phyloP scores from a whole-genome alignment of 306 rosid species.

The Herpetospermum pedunculosum region DNA sequence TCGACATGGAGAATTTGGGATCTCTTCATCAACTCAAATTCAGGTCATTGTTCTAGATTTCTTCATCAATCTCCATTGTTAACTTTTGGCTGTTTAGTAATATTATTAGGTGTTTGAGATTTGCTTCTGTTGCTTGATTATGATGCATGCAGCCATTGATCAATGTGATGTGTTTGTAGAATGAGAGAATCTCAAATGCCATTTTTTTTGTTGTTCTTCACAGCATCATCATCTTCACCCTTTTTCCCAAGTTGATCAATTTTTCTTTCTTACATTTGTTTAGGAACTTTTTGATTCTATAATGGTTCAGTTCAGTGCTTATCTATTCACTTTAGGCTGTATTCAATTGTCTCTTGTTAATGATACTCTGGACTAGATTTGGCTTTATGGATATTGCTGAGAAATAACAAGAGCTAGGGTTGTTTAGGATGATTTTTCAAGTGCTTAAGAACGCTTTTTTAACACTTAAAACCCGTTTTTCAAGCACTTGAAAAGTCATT shows the following conservation, averaged over 20 bases:
- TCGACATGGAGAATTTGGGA: constrained; percentile 3
- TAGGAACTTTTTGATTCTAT: constrained; percentile 1
- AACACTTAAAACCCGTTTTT: no score
- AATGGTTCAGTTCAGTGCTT: not conserved
- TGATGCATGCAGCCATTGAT: not conserved
- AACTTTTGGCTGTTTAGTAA: constrained; percentile 14
- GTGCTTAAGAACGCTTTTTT: no score
- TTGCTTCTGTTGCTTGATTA: constrained; percentile 5
- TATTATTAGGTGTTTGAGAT: constrained; percentile 37
- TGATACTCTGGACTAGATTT: not conserved
- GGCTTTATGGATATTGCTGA: not conserved
- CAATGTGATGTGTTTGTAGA: not conserved
- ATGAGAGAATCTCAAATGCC: constrained; percentile 3
- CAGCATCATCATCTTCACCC: not conserved
- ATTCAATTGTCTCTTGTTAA: not conserved
- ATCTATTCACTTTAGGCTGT: not conserved
- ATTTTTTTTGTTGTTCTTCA: not conserved
- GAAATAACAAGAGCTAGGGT: no score
- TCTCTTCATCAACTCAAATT: constrained; percentile 18
- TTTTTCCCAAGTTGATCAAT: not conserved
- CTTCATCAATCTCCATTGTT: constrained; percentile 1
- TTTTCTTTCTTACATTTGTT: not conserved
- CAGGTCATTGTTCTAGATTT: constrained; percentile 30
- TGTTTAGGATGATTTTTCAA: no score
- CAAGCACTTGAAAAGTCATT: no score